phyloP scores from a whole-genome alignment of 2,329 filamentous ascomycete genomes.

The Fusarium tanahbumbuense region DNA sequence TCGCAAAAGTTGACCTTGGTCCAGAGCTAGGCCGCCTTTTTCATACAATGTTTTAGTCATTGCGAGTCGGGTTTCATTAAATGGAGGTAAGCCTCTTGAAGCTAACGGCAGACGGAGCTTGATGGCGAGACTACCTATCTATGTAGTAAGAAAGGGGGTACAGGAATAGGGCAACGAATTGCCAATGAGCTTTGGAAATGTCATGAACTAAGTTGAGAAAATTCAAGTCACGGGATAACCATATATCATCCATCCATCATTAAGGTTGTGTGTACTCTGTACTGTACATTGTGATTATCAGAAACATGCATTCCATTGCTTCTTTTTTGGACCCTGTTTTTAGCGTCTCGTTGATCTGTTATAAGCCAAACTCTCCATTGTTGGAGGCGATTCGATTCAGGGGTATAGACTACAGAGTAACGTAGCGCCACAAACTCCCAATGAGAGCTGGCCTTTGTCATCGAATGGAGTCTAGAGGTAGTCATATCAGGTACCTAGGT shows the following conservation, averaged over 20 bases:
- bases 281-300: neutral
- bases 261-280: neutral
- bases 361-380: constrained; percentile 1
- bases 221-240: neutral
- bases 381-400: constrained; percentile 26
- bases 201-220: neutral
- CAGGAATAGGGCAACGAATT: neutral
- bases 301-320: neutral
- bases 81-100: constrained; percentile 4
- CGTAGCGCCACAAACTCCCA: constrained; percentile 6
- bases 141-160: neutral
- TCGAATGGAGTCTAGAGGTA: neutral
- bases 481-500: neutral
- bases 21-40: constrained; percentile 1
- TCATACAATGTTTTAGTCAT: constrained; percentile 3
- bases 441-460: constrained; percentile 11
- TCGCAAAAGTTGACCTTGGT: neutral
- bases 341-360: constrained; percentile 35
- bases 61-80: neutral
- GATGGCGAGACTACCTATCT: neutral
- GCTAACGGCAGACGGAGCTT: neutral
- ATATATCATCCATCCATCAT: neutral
- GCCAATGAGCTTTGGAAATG: neutral
- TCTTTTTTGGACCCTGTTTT: constrained; percentile 33
- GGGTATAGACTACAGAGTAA: constrained; percentile 13